Conservation (phyloP, 2,329 filamentous ascomycete species). For the Reticulascus tulasneorum region DNA sequence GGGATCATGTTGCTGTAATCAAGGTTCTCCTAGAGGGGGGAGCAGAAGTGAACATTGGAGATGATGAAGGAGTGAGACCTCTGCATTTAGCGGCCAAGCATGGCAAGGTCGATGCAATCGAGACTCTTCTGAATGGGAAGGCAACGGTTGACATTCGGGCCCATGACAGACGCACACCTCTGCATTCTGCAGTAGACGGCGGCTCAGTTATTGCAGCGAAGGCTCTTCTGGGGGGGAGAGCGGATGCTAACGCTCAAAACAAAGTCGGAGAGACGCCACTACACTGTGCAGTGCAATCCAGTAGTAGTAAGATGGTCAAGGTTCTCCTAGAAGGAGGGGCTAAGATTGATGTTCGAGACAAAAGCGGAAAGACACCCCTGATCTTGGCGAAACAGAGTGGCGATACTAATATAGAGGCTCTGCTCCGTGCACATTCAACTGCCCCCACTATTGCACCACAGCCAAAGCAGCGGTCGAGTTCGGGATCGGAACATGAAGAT, state of each 20-base stretch:
- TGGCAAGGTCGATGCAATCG: no score
- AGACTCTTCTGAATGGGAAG: accelerated
- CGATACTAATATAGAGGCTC: not conserved
- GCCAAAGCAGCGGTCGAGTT: no score
- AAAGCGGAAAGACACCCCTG: not conserved
- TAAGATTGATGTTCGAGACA: not conserved
- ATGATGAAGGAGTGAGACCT: not conserved
- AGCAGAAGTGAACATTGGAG: not conserved
- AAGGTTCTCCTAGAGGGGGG: not conserved
- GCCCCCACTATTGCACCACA: no score
- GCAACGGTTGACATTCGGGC: not conserved
- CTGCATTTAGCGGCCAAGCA: no score
- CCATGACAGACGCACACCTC: not conserved
- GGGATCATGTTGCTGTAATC: not conserved
- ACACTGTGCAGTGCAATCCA: not conserved
- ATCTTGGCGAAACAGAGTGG: not conserved
- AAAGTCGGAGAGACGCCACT: not conserved
- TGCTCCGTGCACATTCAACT: no score
- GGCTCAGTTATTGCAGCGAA: not conserved
- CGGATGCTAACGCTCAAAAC: not conserved
- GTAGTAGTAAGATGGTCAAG: not conserved
- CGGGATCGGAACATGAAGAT: no score
- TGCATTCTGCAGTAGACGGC: no score
- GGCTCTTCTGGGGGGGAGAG: not conserved
- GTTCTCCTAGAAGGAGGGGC: not conserved